Evolutionary conservation across 306 rosid species (phyloP).

Genomic region (Astragalus membranaceus): DNA sequence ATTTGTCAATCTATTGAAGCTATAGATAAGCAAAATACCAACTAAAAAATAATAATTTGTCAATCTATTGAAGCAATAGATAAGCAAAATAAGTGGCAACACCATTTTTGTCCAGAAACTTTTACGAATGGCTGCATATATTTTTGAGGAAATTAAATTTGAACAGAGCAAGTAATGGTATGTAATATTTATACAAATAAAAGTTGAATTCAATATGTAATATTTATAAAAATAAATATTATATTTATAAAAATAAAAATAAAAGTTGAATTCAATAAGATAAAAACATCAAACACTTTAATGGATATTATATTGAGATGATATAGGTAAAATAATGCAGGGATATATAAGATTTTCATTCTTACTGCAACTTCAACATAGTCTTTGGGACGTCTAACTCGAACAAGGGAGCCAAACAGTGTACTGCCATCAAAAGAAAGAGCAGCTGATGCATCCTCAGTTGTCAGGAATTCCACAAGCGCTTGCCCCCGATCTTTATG

Average conservation of each 20-base stretch:
- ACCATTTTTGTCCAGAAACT: background rate
- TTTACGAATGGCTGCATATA: background rate
- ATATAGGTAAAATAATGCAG: constrained; percentile 5
- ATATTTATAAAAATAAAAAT: too few species aligned
- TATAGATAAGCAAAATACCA: constrained; percentile 10
- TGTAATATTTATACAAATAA: background rate
- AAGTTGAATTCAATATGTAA: background rate
- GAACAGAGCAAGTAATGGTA: background rate
- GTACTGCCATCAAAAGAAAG: constrained; percentile 77
- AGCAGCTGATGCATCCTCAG: constrained; percentile 85
- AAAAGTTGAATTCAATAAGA: background rate
- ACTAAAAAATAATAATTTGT: background rate
- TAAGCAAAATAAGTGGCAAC: constrained; percentile 16
- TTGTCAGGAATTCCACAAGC: constrained; percentile 83
- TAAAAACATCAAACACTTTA: background rate
- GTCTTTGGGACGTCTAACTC: constrained; percentile 88
- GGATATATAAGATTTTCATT: constrained; percentile 31
- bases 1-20: background rate
- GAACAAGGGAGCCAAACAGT: constrained; percentile 61
- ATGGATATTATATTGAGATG: constrained; percentile 1
- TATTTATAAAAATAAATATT: too few species aligned
- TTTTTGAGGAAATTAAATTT: constrained; percentile 5
- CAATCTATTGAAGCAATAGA: background rate
- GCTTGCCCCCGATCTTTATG: constrained; percentile 85
- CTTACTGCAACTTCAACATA: constrained; percentile 84